Evolutionary conservation across 108 stramenopile genomes (phyloP).

Genomic region (Skeletonema potamos): DNA sequence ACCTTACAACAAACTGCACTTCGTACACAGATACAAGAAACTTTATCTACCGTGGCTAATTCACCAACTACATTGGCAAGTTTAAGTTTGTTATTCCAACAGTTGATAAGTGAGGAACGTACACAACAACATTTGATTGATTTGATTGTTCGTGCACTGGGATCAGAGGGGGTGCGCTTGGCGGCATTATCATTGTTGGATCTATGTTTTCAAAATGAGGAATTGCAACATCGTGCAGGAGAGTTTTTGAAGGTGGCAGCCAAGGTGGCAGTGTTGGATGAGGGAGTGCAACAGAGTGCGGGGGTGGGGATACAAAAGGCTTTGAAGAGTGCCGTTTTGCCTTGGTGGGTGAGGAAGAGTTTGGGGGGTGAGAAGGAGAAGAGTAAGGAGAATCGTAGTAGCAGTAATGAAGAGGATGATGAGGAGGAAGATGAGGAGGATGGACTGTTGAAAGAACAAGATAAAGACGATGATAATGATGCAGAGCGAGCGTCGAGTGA

Average conservation of each 20-base stretch:
- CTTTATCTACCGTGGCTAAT: constrained; percentile 40
- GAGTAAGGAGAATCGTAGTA: not conserved
- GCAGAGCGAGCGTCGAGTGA: no score
- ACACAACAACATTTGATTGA: constrained; percentile 44
- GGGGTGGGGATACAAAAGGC: constrained; percentile 38
- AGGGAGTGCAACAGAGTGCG: constrained; percentile 32
- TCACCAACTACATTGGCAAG: constrained; percentile 38
- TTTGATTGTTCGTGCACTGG: constrained; percentile 37
- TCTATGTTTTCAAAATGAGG: constrained; percentile 37
- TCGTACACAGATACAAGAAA: constrained; percentile 41
- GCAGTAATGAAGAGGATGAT: not conserved
- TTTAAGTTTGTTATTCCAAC: constrained; percentile 26
- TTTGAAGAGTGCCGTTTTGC: constrained; percentile 25
- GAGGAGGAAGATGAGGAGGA: not conserved
- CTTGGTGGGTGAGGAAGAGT: not conserved
- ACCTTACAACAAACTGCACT: constrained; percentile 40
- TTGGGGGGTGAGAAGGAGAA: not conserved
- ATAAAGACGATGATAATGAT: not conserved
- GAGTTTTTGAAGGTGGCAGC: constrained; percentile 51
- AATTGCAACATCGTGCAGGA: constrained; percentile 31
- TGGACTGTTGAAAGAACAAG: no score
- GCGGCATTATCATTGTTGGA: constrained; percentile 39
- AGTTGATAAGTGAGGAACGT: constrained; percentile 36
- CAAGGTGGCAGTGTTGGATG: constrained; percentile 35
- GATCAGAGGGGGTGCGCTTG: constrained; percentile 34